These are phyloP conservation scores for Fonsecaea erecta DNA, from an alignment of 2,329 filamentous ascomycete species.

Conservation along the genomic window DNA sequence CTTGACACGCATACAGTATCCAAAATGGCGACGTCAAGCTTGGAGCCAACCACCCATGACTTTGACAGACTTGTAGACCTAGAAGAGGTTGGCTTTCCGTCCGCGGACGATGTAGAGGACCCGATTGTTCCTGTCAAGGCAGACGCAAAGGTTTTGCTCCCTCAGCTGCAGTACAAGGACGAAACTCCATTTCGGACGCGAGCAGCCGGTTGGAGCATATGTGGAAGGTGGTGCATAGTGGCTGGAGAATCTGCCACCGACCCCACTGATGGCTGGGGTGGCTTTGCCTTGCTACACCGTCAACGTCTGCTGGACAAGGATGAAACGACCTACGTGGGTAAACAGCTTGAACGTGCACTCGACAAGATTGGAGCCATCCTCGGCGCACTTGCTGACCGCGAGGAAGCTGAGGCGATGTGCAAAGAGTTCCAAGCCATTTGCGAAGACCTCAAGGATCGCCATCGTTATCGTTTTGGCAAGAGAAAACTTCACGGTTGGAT, in stretches of 20 bases:
- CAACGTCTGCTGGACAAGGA: not conserved
- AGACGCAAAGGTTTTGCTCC: slow-evolving; percentile 24
- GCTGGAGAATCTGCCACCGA: slow-evolving; percentile 29
- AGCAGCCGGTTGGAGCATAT: slow-evolving; percentile 35
- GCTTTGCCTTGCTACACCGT: slow-evolving; percentile 29
- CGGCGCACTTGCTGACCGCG: no score
- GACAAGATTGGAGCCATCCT: not conserved
- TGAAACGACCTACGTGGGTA: no score
- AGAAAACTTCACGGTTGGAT: no score
- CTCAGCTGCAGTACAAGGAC: slow-evolving; percentile 29
- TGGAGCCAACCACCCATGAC: not conserved
- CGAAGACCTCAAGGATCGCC: no score
- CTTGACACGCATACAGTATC: no score
- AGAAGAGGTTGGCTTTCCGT: not conserved
- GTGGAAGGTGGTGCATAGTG: slow-evolving; percentile 36
- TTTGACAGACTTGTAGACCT: not conserved
- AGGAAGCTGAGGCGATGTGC: no score
- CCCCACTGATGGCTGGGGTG: slow-evolving; percentile 21
- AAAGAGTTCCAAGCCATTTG: no score
- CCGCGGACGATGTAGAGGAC: slow-evolving; percentile 28
- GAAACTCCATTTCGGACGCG: slow-evolving; percentile 26
- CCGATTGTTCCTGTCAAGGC: slow-evolving; percentile 25
- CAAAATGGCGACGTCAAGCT: not conserved
- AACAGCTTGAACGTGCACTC: not conserved
- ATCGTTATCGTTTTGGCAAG: no score